Evolutionary conservation across 805 yeast genomes (phyloP), one percentile per base, ranked within the genome.

Genomic region (Tetrapisispora pingtungensis): DNA sequence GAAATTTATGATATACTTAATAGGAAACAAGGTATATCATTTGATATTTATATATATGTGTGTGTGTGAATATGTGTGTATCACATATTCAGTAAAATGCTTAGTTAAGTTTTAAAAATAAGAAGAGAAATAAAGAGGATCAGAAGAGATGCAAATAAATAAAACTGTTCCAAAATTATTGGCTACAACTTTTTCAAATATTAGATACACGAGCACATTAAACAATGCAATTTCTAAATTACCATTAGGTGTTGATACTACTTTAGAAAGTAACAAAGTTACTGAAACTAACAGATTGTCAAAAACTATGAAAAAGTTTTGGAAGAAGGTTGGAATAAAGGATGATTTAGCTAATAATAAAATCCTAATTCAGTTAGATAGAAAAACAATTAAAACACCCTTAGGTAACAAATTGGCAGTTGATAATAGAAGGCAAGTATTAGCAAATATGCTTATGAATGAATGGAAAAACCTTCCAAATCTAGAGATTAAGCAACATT

Each of bases 391-490:
- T 47, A 80, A 80, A 58, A 90, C 97, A 1, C 96, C 97, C 0
- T 63, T 79, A 42, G 97, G 97, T 3, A 72, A 79, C 60, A 72
- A 75, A 20, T 63, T 93, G 41, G 65, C 76, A 1, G 65, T 93
- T 13, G 95, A 96, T 4, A 56, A 59, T 22, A 49, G 66, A 7
- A 80, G 81, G 56, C 67, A 68, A 47, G 65, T 77, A 10, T 67
- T 93, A 50, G 96, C 96, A 0, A 71, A 79, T 49, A 63, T 90
- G 54, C 69, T 93, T 32, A 79, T 79, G 33, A 86, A 86, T 56
- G 99, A 93, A 65, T 93, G 98, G 98, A 72, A 77, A 45, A 74
- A 75, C 34, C 66, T 93, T 45, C 75, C 90, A 3, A 72, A 73
- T 46, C 70, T 81, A 48, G 69, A 75, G 39, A 76, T 89, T 55